Evolutionary conservation across 108 stramenopile genomes (phyloP).

Genomic region (Cyclotella choctawhatcheeana): DNA sequence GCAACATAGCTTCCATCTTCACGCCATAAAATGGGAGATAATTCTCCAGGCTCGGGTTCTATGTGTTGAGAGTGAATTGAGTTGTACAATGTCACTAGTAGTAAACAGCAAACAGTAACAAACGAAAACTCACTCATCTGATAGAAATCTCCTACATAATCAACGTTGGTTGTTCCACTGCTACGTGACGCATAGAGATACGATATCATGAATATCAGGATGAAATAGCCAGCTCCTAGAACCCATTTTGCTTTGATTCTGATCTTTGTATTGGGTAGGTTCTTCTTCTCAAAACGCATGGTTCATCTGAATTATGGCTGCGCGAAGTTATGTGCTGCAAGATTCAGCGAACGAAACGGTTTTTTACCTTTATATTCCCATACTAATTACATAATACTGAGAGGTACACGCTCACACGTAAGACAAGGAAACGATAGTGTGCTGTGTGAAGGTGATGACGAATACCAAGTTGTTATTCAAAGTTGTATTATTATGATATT

Average conservation of each 20-base stretch:
- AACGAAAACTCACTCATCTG: too few species aligned
- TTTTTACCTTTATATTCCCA: background rate
- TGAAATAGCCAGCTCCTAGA: background rate
- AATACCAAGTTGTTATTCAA: too few species aligned
- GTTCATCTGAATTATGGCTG: too few species aligned
- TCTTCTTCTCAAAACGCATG: constrained; percentile 3
- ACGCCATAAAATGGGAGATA: constrained; percentile 8
- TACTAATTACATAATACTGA: background rate
- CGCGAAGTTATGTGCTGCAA: too few species aligned
- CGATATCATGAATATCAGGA: background rate
- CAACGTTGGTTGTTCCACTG: background rate
- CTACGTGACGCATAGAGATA: background rate
- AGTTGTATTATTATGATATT: too few species aligned
- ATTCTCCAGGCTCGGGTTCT: constrained; percentile 3
- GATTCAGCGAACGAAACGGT: background rate
- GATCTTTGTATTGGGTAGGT: background rate
- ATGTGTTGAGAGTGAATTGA: too few species aligned
- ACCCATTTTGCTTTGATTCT: background rate
- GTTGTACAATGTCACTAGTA: too few species aligned
- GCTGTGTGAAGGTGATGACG: too few species aligned
- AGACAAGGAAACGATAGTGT: background rate
- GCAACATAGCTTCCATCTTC: constrained; percentile 13
- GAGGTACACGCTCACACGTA: background rate
- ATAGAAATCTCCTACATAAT: constrained; percentile 5
- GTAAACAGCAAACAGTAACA: too few species aligned